Conservation (phyloP, 2,329 filamentous ascomycete genomes). For the Penicillium sp. region DNA sequence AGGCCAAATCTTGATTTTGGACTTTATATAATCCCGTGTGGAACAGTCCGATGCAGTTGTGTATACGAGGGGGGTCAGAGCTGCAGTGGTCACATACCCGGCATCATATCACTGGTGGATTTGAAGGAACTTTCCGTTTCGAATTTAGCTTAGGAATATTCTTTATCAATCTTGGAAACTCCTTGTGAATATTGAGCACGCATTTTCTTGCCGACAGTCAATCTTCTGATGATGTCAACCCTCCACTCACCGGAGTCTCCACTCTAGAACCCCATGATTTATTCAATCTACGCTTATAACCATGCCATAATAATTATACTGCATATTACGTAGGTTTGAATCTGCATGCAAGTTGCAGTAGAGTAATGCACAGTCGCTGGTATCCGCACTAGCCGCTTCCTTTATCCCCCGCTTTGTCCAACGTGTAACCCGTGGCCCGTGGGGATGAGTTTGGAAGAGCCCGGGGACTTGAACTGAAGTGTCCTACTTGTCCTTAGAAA, state of each 20-base stretch:
- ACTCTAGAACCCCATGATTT: neutral
- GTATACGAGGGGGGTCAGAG: constrained; percentile 6
- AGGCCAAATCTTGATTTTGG: constrained; percentile 15
- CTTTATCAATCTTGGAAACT: constrained; percentile 16
- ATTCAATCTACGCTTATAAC: neutral
- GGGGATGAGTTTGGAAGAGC: neutral
- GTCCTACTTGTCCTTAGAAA: neutral
- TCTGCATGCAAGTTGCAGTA: constrained; percentile 5
- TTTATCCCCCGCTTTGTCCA: constrained; percentile 1
- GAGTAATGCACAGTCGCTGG: constrained; percentile 8
- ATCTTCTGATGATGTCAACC: constrained; percentile 5
- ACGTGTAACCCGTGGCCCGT: constrained; percentile 4
- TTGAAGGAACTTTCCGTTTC: neutral
- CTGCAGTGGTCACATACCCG: neutral
- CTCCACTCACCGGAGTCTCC: neutral
- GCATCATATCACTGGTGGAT: constrained; percentile 3
- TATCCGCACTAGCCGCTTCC: constrained; percentile 21
- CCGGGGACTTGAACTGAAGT: neutral
- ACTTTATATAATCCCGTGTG: constrained; percentile 8
- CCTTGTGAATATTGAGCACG: neutral
- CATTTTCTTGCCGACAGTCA: neutral
- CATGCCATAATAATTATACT: neutral
- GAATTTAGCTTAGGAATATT: neutral
- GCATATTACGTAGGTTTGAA: neutral
- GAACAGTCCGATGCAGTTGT: constrained; percentile 5